Evolutionary conservation across 306 rosid genomes (phyloP).

Genomic region (Oemleria cerasiformis): DNA sequence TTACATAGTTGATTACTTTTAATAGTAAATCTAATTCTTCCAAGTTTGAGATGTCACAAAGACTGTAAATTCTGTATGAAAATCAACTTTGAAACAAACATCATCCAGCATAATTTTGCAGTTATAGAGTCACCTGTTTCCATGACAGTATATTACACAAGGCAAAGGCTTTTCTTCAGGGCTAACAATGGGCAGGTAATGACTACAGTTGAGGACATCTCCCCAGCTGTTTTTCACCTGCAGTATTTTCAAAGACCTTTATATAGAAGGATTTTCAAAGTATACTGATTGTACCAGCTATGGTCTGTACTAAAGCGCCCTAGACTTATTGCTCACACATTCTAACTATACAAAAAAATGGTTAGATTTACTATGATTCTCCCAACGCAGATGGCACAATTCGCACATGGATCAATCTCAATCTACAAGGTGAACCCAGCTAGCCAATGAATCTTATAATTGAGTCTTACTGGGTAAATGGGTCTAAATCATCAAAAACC

Average conservation of each 20-base stretch:
- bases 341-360: neutral
- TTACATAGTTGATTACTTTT: neutral
- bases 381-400: neutral
- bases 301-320: too few species aligned
- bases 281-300: too few species aligned
- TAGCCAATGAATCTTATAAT: neutral
- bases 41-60: neutral
- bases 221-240: conserved; percentile 86
- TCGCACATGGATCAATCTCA: neutral
- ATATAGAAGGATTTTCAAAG: conserved; percentile 8
- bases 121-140: conserved; percentile 68
- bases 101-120: conserved; percentile 4
- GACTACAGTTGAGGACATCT: conserved; percentile 85
- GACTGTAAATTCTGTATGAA: neutral
- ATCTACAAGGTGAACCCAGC: neutral
- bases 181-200: conserved; percentile 81
- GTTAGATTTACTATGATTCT: neutral
- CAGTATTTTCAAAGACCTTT: conserved; percentile 29
- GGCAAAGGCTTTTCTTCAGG: conserved; percentile 92
- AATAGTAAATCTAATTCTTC: neutral
- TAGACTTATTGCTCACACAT: neutral
- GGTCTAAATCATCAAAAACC: neutral
- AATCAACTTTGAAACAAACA: conserved; percentile 18
- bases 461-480: neutral
- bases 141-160: conserved; percentile 94